A percentile compares a stretch with the other conserved stretches of the same genome.
These are phyloP conservation scores for Suillus hirtellus DNA, from an alignment of 768 basidiomycete species.

Conservation along the genomic window DNA sequence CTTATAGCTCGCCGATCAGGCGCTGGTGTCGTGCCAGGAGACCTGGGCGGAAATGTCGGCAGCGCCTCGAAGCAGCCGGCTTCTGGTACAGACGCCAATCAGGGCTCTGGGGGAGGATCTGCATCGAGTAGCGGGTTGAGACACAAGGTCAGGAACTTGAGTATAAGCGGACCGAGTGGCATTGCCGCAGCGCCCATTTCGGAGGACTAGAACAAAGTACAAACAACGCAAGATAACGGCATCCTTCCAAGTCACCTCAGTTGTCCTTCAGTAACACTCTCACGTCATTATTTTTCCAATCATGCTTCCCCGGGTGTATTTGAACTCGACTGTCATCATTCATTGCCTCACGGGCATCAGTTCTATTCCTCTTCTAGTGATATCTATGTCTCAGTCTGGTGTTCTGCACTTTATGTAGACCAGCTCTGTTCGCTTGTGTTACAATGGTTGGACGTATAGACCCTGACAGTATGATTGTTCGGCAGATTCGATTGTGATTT, in stretches of 20 bases:
- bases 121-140: conserved; percentile 40
- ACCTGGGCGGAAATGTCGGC: conserved; percentile 31
- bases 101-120: conserved; percentile 17
- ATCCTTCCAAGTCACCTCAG: conserved; percentile 13
- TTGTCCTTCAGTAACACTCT: conserved; percentile 17
- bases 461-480: not conserved
- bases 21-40: conserved; percentile 51
- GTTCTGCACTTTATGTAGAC: too few species aligned
- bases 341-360: conserved; percentile 13
- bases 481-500: not conserved
- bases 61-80: conserved; percentile 16
- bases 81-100: conserved; percentile 20
- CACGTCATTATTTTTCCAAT: conserved; percentile 21
- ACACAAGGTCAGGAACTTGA: conserved; percentile 48
- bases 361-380: conserved; percentile 6
- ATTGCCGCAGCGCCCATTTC: conserved; percentile 19
- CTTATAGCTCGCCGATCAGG: conserved; percentile 76
- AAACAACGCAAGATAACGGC: conserved; percentile 20
- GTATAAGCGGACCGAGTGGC: conserved; percentile 38
- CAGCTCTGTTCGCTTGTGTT: conserved; percentile 9
- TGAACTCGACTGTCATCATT: conserved; percentile 3
- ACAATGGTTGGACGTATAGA: not conserved
- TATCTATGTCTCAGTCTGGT: not conserved
- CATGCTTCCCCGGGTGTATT: conserved; percentile 7
- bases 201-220: conserved; percentile 21